Conservation (phyloP, 2,329 filamentous ascomycete species). For the Fusarium siculi region DNA sequence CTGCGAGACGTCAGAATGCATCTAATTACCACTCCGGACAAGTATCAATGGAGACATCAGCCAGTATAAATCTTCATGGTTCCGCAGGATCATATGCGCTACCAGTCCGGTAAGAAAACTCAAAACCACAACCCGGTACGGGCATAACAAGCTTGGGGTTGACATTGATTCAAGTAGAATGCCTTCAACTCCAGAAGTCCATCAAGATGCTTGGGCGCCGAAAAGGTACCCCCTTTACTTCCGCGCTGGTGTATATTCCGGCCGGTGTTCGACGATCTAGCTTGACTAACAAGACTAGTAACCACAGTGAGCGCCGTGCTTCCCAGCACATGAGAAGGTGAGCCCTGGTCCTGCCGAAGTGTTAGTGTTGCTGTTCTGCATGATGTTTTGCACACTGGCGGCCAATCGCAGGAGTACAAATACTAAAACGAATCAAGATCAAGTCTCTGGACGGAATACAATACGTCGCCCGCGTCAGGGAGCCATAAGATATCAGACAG, state of each 20-base stretch:
- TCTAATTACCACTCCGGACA: conserved; percentile 44
- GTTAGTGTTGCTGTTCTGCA: neutral
- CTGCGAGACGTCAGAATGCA: conserved; percentile 19
- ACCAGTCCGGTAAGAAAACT: conserved; percentile 40
- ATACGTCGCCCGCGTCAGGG: conserved; percentile 6
- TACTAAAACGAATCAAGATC: conserved; percentile 33
- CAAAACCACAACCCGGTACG: neutral
- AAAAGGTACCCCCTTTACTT: conserved; percentile 31
- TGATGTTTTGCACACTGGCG: neutral
- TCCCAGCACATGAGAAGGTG: conserved; percentile 37
- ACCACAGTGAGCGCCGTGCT: conserved; percentile 29
- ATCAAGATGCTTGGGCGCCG: conserved; percentile 34
- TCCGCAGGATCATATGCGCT: conserved; percentile 34
- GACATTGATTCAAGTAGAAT: conserved; percentile 32
- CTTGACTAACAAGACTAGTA: conserved; percentile 16
- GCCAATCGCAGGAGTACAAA: neutral
- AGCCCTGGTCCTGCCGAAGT: neutral
- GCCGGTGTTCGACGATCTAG: neutral
- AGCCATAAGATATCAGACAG: conserved; percentile 58
- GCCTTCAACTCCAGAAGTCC: conserved; percentile 34
- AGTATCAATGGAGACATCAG: conserved; percentile 47
- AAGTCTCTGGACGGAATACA: conserved; percentile 39
- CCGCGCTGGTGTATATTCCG: neutral
- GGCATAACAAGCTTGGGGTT: neutral
- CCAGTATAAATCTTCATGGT: conserved; percentile 17